phyloP scores from a whole-genome alignment of 768 basidiomycete genomes.

The Mycena indigotica region DNA sequence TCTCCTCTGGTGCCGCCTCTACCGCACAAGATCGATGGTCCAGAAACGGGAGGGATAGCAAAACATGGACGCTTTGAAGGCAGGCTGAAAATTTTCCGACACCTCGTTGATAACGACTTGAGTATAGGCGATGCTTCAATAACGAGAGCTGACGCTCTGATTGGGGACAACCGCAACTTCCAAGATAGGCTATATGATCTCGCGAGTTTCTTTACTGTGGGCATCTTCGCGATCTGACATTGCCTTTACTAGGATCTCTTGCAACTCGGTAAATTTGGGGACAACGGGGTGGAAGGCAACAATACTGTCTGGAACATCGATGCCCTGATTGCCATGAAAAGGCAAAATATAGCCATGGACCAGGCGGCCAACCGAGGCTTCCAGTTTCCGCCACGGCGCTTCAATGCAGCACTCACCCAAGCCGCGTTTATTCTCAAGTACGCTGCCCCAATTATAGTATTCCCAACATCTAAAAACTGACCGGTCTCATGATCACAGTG shows the following conservation, averaged over 20 bases:
- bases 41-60: constrained; percentile 6
- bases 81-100: not conserved
- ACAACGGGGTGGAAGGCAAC: constrained; percentile 13
- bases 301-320: constrained; percentile 15
- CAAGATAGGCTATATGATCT: constrained; percentile 16
- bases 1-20: constrained; percentile 14
- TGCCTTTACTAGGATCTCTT: constrained; percentile 13
- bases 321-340: constrained; percentile 16
- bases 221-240: too few species aligned
- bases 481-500: too few species aligned
- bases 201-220: constrained; percentile 4
- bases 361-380: constrained; percentile 10
- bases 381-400: constrained; percentile 1
- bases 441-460: too few species aligned
- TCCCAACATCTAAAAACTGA: too few species aligned
- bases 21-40: constrained; percentile 8
- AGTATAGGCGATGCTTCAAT: constrained; percentile 2
- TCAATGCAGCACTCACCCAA: constrained; percentile 4
- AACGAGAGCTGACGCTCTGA: not conserved
- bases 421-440: constrained; percentile 6
- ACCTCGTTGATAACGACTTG: not conserved
- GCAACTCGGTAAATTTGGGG: constrained; percentile 13
- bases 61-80: constrained; percentile 18
- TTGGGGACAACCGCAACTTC: not conserved
- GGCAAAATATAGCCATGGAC: constrained; percentile 14